Base-by-base conservation (phyloP, 352 stramenopile genomes). In the Phytophthora uliginosa region DNA sequence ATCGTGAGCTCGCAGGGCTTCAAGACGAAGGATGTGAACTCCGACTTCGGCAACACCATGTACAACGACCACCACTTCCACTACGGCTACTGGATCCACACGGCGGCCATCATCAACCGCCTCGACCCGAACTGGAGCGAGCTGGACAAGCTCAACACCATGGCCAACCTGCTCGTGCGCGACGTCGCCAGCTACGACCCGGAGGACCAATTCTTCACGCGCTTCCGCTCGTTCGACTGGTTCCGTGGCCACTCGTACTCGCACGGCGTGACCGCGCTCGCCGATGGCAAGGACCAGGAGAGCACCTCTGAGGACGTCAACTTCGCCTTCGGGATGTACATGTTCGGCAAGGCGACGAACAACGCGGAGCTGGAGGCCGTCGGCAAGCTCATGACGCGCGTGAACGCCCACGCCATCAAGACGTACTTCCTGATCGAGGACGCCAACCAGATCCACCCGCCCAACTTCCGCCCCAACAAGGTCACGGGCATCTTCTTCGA, bases 51-150 rank as follows among this genome's bases (percentile, higher is more conserved):
- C 52, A 93, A 93, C 75, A 81, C 78, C 53, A 82, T 84, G 54
- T 93, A 92, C 76, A 93, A 93, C 63, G 86, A 93, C 52, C 86
- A 93, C 70, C 86, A 93, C 71, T 93, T 86, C 57, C 86, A 93
- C 74, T 93, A 88, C 70, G 86, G 86, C 55, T 93, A 93, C 71
- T 86, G 85, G 79, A 74, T 93, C 51, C 76, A 78, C 33, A 79
- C 81, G 24, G 69, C 69, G 34, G 83, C 85, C 42, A 88, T 92
- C 55, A 80, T 78, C 68, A 86, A 76, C 57, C 61, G 33, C 52
- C 66, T 75, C 36, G 77, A 91, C 48, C 78, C 79, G 51, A 83
- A 31, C 20, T 89, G 82, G 84, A 74, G 65, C 7, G 59, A 78
- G 12, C 45, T 91, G 5, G 33, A 24, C 28, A 66, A 74, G 59